Evolutionary conservation across 2,329 filamentous ascomycete genomes (phyloP).

Genomic region (Thielaviopsis punctulata): DNA sequence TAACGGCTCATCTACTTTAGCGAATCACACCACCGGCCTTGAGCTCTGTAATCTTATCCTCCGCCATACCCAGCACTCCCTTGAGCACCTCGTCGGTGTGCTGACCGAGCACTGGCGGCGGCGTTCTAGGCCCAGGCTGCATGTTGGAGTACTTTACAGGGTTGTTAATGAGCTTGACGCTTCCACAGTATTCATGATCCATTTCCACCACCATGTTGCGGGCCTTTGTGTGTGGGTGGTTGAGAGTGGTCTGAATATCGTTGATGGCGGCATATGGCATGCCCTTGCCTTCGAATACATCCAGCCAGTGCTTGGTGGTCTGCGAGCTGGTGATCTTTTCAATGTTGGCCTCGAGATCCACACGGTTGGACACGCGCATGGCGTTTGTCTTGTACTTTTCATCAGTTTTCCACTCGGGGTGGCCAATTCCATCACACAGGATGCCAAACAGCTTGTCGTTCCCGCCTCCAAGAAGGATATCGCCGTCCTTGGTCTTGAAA

Average conservation of each 20-base stretch:
- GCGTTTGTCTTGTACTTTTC: conserved; percentile 43
- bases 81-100: conserved; percentile 65
- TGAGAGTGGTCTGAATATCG: conserved; percentile 69
- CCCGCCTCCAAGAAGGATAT: conserved; percentile 53
- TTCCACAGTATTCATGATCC: conserved; percentile 66
- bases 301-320: conserved; percentile 78
- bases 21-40: conserved; percentile 50
- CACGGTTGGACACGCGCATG: conserved; percentile 50
- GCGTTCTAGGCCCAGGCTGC: conserved; percentile 54
- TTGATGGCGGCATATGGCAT: conserved; percentile 91
- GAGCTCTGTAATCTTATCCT: conserved; percentile 41
- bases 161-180: conserved; percentile 80
- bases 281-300: conserved; percentile 71
- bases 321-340: conserved; percentile 56
- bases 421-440: conserved; percentile 41
- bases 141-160: conserved; percentile 87
- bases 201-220: conserved; percentile 81
- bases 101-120: conserved; percentile 73
- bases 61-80: conserved; percentile 42
- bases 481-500: conserved; percentile 57
- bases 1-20: conserved; percentile 16
- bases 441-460: conserved; percentile 54
- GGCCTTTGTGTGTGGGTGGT: conserved; percentile 69
- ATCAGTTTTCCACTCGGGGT: conserved; percentile 42
- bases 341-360: conserved; percentile 60